phyloP scores from a whole-genome alignment of 371 early-diverging fungal species.

The Parasitella parasitica region DNA sequence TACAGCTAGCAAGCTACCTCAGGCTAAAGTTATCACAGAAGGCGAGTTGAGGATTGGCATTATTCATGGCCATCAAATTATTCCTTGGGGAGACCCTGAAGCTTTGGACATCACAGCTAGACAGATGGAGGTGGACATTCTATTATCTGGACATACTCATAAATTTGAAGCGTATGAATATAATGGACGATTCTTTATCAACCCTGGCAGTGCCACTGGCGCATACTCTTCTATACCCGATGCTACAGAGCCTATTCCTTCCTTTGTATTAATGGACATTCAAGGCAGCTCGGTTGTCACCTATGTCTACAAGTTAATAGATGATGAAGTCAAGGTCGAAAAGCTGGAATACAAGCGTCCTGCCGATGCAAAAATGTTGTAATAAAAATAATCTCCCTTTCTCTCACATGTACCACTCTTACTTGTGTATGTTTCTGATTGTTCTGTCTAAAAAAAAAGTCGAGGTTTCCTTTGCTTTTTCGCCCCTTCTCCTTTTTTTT shows the following conservation, averaged over 20 bases:
- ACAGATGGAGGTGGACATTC: slow-evolving; percentile 89
- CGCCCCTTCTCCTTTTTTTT: background rate
- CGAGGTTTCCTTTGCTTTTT: background rate
- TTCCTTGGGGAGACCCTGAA: slow-evolving; percentile 87
- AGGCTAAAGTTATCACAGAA: slow-evolving; percentile 70
- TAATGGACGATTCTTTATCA: slow-evolving; percentile 88
- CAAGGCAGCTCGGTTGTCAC: slow-evolving; percentile 74
- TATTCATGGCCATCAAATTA: slow-evolving; percentile 86
- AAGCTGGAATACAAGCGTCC: slow-evolving; percentile 82
- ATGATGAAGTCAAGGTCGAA: slow-evolving; percentile 91
- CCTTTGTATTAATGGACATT: slow-evolving; percentile 94
- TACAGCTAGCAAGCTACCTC: slow-evolving; percentile 55
- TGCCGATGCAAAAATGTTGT: slow-evolving; percentile 34
- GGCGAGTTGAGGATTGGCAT: slow-evolving; percentile 82
- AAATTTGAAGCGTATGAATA: slow-evolving; percentile 87
- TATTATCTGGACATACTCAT: slow-evolving; percentile 88
- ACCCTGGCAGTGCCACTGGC: slow-evolving; percentile 95
- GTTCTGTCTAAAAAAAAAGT: background rate
- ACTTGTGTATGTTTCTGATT: background rate
- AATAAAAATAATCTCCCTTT: too few species aligned
- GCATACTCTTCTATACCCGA: slow-evolving; percentile 61
- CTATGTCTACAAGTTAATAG: slow-evolving; percentile 91
- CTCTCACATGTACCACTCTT: background rate
- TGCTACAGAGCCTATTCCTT: slow-evolving; percentile 69
- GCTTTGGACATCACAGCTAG: slow-evolving; percentile 78